Base-by-base conservation (phyloP, 192 early-diverging fungal species). In the Funneliformis geosporum region DNA sequence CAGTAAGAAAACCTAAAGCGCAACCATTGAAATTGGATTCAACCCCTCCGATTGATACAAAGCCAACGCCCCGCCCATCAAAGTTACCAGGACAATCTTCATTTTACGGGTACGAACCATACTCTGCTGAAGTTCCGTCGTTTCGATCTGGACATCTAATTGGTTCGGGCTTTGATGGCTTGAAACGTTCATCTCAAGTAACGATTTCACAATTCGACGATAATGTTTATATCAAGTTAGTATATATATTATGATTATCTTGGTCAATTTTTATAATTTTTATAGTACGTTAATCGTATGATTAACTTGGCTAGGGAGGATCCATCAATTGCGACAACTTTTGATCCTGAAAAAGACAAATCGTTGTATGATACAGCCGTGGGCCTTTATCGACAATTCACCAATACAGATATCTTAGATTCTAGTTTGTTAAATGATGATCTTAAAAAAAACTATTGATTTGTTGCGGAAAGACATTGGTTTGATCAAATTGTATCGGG, bases 261-360 rank as follows among this genome's bases (percentile, higher is more conserved):
- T 40, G 7, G 18, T 42, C 42, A n/a, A 16, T 69, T 69, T 12
- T 33, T 43, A 43, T n/a, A n/a, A 4, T 10, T 44, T 33, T 71
- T 8, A 8, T 46, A 12, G 46, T 9, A 50, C 8, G 10, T 73
- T n/a, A n/a, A 73, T 27, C 8, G 10, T 2, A 28, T 44, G 50
- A 55, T 33, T 25, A 47, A 23, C 12, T 39, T 9, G 18, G 40
- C 42, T n/a, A 75, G 73, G 59, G 59, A 42, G 23, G 38, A 59
- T n/a, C 59, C 76, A 27, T 78, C 76, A 12, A 78, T 68, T 12
- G 47, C 60, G 50, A 78, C 76, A 78, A 47, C 59, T 33, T 78
- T 78, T 78, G 76, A 78, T 62, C 76, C 76, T 33, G 76, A 78
- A 27, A 78, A 66, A 68, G 76, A 78, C 38, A 65, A 38, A 55